Conservation (phyloP, 1,139 yeast species). For the Candida tetrigidarum region DNA sequence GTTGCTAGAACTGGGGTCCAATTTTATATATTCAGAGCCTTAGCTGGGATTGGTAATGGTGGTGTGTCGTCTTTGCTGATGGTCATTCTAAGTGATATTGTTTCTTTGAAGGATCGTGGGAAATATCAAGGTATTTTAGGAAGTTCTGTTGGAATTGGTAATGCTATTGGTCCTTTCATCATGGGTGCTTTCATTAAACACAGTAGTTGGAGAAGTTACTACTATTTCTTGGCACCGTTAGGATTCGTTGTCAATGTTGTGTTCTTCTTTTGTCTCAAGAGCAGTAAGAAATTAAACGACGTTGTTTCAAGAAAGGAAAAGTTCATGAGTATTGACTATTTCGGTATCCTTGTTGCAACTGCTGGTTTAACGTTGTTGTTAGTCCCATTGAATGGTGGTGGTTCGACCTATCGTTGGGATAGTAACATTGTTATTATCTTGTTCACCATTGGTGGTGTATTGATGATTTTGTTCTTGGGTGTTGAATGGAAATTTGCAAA, state of each 20-base stretch:
- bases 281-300: constrained; percentile 22
- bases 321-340: constrained; percentile 49
- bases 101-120: constrained; percentile 47
- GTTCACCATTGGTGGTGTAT: constrained; percentile 49
- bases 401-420: constrained; percentile 56
- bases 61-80: constrained; percentile 46
- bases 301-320: constrained; percentile 34
- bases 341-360: constrained; percentile 50
- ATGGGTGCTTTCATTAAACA: constrained; percentile 52
- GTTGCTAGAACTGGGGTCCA: constrained; percentile 43
- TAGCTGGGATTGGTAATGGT: constrained; percentile 51
- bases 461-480: constrained; percentile 42
- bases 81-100: constrained; percentile 49
- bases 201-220: constrained; percentile 56
- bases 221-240: constrained; percentile 51
- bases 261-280: constrained; percentile 31
- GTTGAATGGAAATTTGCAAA: constrained; percentile 54
- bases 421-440: constrained; percentile 51
- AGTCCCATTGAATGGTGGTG: constrained; percentile 60
- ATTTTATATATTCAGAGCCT: constrained; percentile 46
- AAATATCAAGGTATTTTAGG: constrained; percentile 55
- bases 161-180: constrained; percentile 58
- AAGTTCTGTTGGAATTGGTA: constrained; percentile 57
- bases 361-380: constrained; percentile 48
- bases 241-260: constrained; percentile 31